A percentile compares a stretch with the other conserved stretches of the same genome.
These are phyloP conservation scores for Cicer bijugum DNA, from an alignment of 306 rosid species.

Conservation along the genomic window DNA sequence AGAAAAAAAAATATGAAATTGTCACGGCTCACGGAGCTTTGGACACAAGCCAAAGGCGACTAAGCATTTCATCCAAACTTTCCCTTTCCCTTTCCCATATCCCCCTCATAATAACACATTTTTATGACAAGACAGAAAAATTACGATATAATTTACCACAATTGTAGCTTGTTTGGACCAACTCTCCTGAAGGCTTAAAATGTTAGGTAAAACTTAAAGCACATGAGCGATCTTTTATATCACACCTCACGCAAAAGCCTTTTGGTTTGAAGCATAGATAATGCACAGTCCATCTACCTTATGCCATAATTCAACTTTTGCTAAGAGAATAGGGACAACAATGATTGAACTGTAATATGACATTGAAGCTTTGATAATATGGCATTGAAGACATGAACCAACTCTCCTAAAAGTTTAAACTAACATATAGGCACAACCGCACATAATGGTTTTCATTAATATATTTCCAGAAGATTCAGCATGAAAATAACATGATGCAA, in stretches of 20 bases:
- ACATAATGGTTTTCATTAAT: constrained; percentile 4
- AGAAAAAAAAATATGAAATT: too few species aligned
- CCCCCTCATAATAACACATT: neutral
- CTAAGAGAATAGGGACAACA: neutral
- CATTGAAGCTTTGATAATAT: constrained; percentile 3
- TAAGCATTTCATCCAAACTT: neutral
- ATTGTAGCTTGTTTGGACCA: too few species aligned
- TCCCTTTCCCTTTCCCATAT: neutral
- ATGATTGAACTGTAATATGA: neutral
- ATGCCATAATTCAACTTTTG: neutral
- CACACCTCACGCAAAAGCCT: neutral
- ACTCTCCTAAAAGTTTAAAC: neutral
- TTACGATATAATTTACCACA: too few species aligned
- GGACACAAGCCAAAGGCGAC: neutral
- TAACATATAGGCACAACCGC: neutral
- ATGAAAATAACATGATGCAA: constrained; percentile 15
- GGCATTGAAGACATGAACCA: neutral
- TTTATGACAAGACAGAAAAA: too few species aligned
- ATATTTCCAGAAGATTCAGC: constrained; percentile 37
- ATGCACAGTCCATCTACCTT: neutral
- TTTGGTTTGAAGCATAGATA: neutral
- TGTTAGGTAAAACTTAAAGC: neutral
- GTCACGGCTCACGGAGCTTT: neutral
- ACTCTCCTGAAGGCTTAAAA: neutral
- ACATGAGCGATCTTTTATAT: neutral